phyloP scores from a whole-genome alignment of 371 early-diverging fungal genomes.

The Actinomortierella ambigua region DNA sequence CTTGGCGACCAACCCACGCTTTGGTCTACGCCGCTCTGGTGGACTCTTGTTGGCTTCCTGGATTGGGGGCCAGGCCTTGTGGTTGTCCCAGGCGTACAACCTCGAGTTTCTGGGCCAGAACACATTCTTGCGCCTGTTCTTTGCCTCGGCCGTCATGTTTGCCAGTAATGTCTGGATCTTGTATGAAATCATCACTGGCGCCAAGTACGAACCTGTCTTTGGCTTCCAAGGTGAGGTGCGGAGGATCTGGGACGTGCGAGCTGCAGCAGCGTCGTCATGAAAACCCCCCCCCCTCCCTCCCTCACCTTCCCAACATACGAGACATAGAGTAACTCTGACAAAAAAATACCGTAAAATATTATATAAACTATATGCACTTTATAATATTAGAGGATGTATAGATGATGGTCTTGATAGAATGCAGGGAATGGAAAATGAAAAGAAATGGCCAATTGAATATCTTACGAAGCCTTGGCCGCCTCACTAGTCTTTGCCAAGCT shows the following conservation, averaged over 20 bases:
- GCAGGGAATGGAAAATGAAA: too few species aligned
- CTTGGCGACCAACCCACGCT: slow-evolving; percentile 51
- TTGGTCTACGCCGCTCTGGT: slow-evolving; percentile 58
- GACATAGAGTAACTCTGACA: too few species aligned
- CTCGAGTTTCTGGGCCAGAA: slow-evolving; percentile 88
- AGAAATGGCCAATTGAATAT: too few species aligned
- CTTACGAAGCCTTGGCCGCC: too few species aligned
- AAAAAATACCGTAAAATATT: too few species aligned
- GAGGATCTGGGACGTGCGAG: slow-evolving; percentile 60
- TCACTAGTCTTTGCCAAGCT: slow-evolving; percentile 50
- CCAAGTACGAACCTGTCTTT: slow-evolving; percentile 62
- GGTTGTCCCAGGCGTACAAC: slow-evolving; percentile 83
- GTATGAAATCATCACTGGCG: slow-evolving; percentile 61
- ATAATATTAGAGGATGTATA: too few species aligned
- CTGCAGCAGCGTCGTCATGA: too few species aligned
- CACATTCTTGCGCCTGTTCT: slow-evolving; percentile 78
- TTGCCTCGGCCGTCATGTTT: slow-evolving; percentile 74
- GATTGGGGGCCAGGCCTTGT: slow-evolving; percentile 77
- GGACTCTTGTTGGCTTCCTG: slow-evolving; percentile 67
- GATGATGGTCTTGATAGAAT: too few species aligned
- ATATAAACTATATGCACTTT: too few species aligned
- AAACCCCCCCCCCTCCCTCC: too few species aligned
- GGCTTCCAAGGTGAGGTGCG: slow-evolving; percentile 55
- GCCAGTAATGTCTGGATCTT: slow-evolving; percentile 71
- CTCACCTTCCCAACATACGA: too few species aligned